Evolutionary conservation across 2,329 filamentous ascomycete genomes (phyloP), one percentile per base, ranked within the genome.

Genomic region (Fusarium sp.): DNA sequence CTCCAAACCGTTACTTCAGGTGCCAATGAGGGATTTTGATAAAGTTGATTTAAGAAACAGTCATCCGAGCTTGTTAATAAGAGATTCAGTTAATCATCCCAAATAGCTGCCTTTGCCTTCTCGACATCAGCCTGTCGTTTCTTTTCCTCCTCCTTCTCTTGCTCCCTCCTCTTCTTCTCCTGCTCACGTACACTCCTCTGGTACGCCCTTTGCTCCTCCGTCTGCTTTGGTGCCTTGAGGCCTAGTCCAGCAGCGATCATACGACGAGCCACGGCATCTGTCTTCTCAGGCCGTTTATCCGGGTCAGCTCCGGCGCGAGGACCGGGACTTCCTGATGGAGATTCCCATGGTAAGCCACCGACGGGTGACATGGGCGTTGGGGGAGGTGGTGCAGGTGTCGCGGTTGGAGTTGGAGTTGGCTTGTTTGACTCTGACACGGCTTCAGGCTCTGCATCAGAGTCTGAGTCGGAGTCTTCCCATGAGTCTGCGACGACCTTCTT

Each of bases 241-340:
- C 96, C 96, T 73, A 98, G 84, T 1, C 93, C 94, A 7, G 93
- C 93, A 1, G 94, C 94, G 80, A 99, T 98, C 89, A 99, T 87
- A 65, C 96, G 87, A 69, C 93, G 89, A 9, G 96, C 96, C 42
- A 97, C 94, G 1, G 94, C 94, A 68, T 97, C 97, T 70, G 95
- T 97, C 86, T 97, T 99, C 83, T 97, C 95, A 0, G 94, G 95
- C 42, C 93, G 84, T 62, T 75, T 73, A 6, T 66, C 50, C 14
- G 72, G 36, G 9, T 75, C 73, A 35, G 56, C 62, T n/a, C 49
- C 53, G n/a, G 44, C 46, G 20, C 42, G 38, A 38, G 42, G 57
- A 31, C 56, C 67, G 10, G 73, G 20, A 45, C 54, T n/a, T 59
- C 72, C 62, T 70, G 58, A 29, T 14, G 46, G 52, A 7, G 75